Base-by-base conservation (phyloP, 495 filamentous ascomycete genomes). In the Cladorrhinum samala region DNA sequence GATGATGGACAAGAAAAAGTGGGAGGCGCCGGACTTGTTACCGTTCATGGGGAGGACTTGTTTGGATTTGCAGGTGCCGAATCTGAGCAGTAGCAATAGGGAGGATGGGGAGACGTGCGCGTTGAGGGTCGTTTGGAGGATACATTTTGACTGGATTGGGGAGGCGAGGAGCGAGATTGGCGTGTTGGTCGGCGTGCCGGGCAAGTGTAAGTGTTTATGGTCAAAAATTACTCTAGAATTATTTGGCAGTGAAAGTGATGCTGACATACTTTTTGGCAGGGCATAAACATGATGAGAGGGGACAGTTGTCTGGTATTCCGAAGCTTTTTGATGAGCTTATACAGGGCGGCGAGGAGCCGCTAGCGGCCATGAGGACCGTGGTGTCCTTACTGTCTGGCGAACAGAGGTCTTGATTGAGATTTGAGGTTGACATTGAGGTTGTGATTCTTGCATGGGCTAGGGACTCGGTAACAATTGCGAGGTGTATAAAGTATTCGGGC, bases 81-180 rank as follows among this genome's bases (percentile, higher is more conserved):
- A 54, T 5, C 16, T 61, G 23, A 44, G 20, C 17, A 20, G 18
- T 8, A 27, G 27, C 11, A 6, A 42, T 1, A 57, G 14, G 4
- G 25, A 50, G 18, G 54, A 54, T 1, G 46, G 42, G 55, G 21
- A 66, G 23, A 44, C 46, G 13, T 66, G 69, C 13, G 60, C 49
- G 51, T 48, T 74, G 30, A 68, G 76, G n/a, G 63, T 81, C 14
- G 64, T 68, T 62, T 85, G 82, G 82, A 62, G 59, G 25, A 79
- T 84, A 37, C 60, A 66, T 11, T 83, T 85, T 63, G 81, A 84
- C 59, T 83, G 80, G 80, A 81, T 79, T 0, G 82, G 82, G 4
- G 80, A 85, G 61, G 80, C 80, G 4, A 71, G 76, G 62, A 80
- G 74, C 52, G 65, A 65, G 44, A 61, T 85, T 21, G 57, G 64